phyloP scores from a whole-genome alignment of 768 basidiomycete species.

The Lentinula detonsa region DNA sequence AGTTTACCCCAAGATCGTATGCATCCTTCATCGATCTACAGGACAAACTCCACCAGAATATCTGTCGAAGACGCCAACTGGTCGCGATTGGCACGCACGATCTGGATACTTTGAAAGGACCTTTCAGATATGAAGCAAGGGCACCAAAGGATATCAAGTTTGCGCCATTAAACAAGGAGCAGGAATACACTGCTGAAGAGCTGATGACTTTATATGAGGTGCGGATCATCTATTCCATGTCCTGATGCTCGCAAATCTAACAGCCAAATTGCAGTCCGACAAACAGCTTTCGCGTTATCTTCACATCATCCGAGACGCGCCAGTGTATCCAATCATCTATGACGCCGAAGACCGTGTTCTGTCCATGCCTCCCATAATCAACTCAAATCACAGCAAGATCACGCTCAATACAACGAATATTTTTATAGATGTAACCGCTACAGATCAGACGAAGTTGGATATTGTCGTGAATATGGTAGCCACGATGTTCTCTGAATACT shows the following conservation, averaged over 20 bases:
- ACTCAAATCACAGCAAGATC: constrained; percentile 97
- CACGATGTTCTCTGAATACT: constrained; percentile 99
- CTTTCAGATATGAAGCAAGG: constrained; percentile 83
- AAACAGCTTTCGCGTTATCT: constrained; percentile 88
- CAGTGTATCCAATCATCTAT: constrained; percentile 97
- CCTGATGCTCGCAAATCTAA: neutral
- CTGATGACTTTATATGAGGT: constrained; percentile 95
- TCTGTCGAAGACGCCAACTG: constrained; percentile 83
- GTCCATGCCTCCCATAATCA: constrained; percentile 98
- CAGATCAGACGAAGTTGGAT: constrained; percentile 92
- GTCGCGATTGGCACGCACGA: constrained; percentile 98
- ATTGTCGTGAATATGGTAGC: constrained; percentile 93
- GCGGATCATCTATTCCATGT: constrained; percentile 11
- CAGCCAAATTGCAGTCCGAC: constrained; percentile 59
- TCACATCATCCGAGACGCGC: constrained; percentile 89
- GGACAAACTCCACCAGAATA: constrained; percentile 96
- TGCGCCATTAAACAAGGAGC: constrained; percentile 73
- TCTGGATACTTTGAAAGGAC: constrained; percentile 79
- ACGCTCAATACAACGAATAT: constrained; percentile 88
- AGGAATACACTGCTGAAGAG: constrained; percentile 80
- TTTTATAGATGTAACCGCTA: constrained; percentile 96
- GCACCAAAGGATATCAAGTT: constrained; percentile 90
- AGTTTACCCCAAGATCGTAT: constrained; percentile 84
- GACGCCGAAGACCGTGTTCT: constrained; percentile 82
- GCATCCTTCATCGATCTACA: constrained; percentile 99